Conservation (phyloP, 768 basidiomycete genomes). For the Artomyces pyxidatus region DNA sequence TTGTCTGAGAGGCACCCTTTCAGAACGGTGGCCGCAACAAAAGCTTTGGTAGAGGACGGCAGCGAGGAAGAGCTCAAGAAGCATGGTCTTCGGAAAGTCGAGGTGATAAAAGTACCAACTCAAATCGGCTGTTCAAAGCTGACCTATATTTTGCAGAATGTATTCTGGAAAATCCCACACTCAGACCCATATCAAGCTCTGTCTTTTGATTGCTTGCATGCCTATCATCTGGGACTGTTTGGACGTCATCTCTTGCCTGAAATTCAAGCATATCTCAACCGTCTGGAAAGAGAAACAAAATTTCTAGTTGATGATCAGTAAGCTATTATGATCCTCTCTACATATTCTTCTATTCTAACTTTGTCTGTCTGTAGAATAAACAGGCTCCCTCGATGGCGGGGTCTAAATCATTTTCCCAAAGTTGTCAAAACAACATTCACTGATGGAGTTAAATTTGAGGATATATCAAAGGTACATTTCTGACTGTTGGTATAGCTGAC, state of each 20-base stretch:
- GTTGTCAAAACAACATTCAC: not conserved
- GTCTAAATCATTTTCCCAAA: not conserved
- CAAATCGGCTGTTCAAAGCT: not conserved
- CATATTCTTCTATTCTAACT: not conserved
- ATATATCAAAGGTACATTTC: not conserved
- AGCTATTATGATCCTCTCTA: not conserved
- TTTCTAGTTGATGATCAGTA: not conserved
- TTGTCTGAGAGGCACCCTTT: not conserved
- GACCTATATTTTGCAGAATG: not conserved
- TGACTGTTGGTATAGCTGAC: not conserved
- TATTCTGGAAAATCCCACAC: slow-evolving; percentile 5
- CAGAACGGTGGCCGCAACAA: too few relatives aligned
- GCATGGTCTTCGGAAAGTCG: not conserved
- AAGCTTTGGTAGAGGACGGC: too few relatives aligned
- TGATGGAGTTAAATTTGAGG: not conserved
- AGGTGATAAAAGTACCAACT: not conserved
- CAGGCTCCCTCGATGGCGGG: not conserved
- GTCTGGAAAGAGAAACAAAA: not conserved
- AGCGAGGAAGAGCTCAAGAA: not conserved
- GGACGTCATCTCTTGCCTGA: slow-evolving; percentile 7
- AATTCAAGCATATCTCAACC: not conserved
- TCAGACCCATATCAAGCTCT: slow-evolving; percentile 9
- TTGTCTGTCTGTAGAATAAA: not conserved
- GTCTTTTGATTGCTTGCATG: slow-evolving; percentile 11
- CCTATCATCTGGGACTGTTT: slow-evolving; percentile 10